These are phyloP conservation scores for Aureobasidium uvarum DNA, from an alignment of 2,329 filamentous ascomycete genomes.

Conservation along the genomic window DNA sequence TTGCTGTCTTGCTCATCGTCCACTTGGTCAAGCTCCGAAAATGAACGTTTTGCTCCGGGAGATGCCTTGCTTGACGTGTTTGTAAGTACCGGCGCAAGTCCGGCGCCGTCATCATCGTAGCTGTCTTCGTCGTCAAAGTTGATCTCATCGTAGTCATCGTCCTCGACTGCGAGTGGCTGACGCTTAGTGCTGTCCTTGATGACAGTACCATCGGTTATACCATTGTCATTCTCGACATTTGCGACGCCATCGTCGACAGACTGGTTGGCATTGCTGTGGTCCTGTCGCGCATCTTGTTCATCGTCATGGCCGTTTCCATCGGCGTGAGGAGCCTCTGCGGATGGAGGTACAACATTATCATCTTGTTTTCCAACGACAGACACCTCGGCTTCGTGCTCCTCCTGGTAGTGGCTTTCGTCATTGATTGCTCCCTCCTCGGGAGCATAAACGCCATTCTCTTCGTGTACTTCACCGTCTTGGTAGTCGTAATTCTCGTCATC, in stretches of 20 bases:
- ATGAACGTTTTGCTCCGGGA: conserved; percentile 5
- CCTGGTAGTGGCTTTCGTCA: not conserved
- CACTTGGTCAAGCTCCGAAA: conserved; percentile 21
- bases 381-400: conserved; percentile 6
- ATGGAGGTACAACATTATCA: not conserved
- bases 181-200: not conserved
- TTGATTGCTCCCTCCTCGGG: not conserved
- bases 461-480: conserved; percentile 25
- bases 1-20: conserved; percentile 28
- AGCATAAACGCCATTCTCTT: conserved; percentile 26
- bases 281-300: not conserved
- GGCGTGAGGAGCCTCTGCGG: not conserved
- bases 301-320: not conserved
- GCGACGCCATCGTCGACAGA: not conserved
- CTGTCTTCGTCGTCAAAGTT: conserved; percentile 31
- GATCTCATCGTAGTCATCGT: conserved; percentile 30
- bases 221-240: not conserved
- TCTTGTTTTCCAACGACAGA: not conserved
- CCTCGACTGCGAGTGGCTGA: not conserved
- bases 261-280: not conserved
- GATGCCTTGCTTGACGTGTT: conserved; percentile 24
- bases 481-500: conserved; percentile 27
- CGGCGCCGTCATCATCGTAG: conserved; percentile 30
- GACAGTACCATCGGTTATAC: not conserved
- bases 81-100: conserved; percentile 1